A percentile compares a stretch with the other conserved stretches of the same genome.
Evolutionary conservation across 169 alveolate genomes (phyloP).

Genomic region (Plasmodium knowlesi): DNA sequence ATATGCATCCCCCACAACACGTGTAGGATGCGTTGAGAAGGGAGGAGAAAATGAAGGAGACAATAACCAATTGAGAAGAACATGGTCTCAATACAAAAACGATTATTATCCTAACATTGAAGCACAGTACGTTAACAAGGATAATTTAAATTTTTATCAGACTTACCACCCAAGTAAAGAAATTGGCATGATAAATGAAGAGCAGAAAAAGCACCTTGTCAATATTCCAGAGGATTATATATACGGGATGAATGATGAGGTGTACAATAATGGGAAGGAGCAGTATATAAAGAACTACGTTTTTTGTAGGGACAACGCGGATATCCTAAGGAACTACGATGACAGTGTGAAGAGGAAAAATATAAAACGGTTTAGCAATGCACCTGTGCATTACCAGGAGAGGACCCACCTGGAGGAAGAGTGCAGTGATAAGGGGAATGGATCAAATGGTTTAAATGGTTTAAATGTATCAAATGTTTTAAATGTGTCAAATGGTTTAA

Average conservation of each 20-base stretch:
- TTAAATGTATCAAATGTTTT: too few relatives aligned
- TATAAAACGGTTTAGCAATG: slow-evolving; percentile 27
- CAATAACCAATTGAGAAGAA: background rate
- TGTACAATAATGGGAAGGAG: slow-evolving; percentile 62
- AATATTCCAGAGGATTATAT: slow-evolving; percentile 65
- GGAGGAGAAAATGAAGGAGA: background rate
- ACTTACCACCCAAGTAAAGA: slow-evolving; percentile 36
- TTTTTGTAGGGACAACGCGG: slow-evolving; percentile 11
- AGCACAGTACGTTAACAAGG: slow-evolving; percentile 65
- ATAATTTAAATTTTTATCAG: slow-evolving; percentile 18
- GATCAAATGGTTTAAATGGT: too few relatives aligned
- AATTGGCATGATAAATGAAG: slow-evolving; percentile 21
- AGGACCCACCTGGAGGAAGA: background rate
- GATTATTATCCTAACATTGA: slow-evolving; percentile 66
- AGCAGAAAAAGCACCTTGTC: slow-evolving; percentile 35
- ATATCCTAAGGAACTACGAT: slow-evolving; percentile 50
- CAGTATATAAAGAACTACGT: slow-evolving; percentile 61
- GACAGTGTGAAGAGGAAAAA: slow-evolving; percentile 40
- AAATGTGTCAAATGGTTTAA: too few relatives aligned
- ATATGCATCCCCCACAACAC: background rate
- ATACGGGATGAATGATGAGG: slow-evolving; percentile 74
- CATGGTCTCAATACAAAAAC: slow-evolving; percentile 72
- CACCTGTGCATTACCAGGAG: slow-evolving; percentile 54
- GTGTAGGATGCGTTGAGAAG: background rate
- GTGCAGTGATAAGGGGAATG: background rate